Percentiles rank a stretch among this genome's conserved stretches.
These are phyloP conservation scores for Leccinum rimulosum DNA, from an alignment of 768 basidiomycete species.

Conservation along the genomic window DNA sequence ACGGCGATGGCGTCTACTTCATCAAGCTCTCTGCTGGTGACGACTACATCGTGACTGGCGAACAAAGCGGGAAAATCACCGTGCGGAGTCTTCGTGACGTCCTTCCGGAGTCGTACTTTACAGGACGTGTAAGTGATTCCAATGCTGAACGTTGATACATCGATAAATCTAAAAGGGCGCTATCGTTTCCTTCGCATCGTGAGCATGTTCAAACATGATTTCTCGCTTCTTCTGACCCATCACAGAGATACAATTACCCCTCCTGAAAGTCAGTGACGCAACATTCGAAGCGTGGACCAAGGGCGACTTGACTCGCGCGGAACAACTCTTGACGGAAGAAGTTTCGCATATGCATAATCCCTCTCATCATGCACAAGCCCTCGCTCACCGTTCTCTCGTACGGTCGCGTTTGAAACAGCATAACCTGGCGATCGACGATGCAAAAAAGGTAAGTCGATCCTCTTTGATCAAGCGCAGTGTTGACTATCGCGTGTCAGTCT, in stretches of 20 bases:
- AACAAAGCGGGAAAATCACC: background rate
- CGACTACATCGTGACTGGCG: background rate
- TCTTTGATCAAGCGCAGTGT: too few species aligned
- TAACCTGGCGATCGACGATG: constrained; percentile 6
- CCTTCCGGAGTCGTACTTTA: background rate
- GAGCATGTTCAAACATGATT: background rate
- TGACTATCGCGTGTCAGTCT: constrained; percentile 3
- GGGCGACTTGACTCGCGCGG: background rate
- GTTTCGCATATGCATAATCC: background rate
- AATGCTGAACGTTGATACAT: too few species aligned
- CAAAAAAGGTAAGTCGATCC: background rate
- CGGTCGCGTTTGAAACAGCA: background rate
- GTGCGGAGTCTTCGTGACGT: background rate
- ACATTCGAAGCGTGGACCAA: constrained; percentile 1
- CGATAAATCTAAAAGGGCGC: background rate
- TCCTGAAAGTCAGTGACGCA: background rate
- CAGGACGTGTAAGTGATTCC: background rate
- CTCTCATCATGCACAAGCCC: background rate
- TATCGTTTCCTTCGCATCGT: background rate
- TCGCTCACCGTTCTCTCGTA: constrained; percentile 2
- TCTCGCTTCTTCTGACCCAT: background rate
- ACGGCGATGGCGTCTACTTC: background rate
- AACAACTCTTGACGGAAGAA: constrained; percentile 1
- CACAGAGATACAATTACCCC: background rate
- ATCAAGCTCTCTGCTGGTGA: constrained; percentile 1